A percentile compares a stretch with the other conserved stretches of the same genome.
Conservation (phyloP, 805 yeast species). For the Schwanniomyces pseudopolymorphus region DNA sequence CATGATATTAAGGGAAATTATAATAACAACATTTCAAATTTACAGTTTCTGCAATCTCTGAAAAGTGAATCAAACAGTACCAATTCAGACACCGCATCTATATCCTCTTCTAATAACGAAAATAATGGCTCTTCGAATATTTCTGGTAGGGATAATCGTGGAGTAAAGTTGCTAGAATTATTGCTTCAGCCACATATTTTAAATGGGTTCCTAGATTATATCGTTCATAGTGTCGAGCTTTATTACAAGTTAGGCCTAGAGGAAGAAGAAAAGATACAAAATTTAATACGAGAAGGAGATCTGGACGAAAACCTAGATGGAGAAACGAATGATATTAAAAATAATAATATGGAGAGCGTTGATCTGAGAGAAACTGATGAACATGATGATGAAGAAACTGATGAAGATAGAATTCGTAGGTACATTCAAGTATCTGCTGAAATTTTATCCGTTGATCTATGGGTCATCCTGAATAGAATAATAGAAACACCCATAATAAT, state of each 20-base stretch:
- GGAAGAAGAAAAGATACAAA: conserved; percentile 19
- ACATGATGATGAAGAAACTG: conserved; percentile 20
- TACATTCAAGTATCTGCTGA: conserved; percentile 41
- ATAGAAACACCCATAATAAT: conserved; percentile 42
- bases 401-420: conserved; percentile 34
- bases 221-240: conserved; percentile 52
- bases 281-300: conserved; percentile 6
- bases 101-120: conserved; percentile 37
- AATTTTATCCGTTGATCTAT: conserved; percentile 38
- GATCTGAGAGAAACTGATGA: conserved; percentile 12
- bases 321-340: neutral
- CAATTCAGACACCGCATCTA: conserved; percentile 30
- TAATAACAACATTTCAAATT: conserved; percentile 23
- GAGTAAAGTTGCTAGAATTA: conserved; percentile 67
- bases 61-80: conserved; percentile 7
- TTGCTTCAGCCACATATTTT: conserved; percentile 77
- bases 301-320: neutral
- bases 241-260: conserved; percentile 30
- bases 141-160: conserved; percentile 33
- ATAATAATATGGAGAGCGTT: conserved; percentile 4
- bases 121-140: conserved; percentile 24
- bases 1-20: conserved; percentile 35
- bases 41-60: conserved; percentile 29
- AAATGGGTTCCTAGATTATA: conserved; percentile 63
- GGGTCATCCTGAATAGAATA: conserved; percentile 43